Conservation (phyloP, 306 rosid genomes). For the apple (Malus domestica) region DNA sequence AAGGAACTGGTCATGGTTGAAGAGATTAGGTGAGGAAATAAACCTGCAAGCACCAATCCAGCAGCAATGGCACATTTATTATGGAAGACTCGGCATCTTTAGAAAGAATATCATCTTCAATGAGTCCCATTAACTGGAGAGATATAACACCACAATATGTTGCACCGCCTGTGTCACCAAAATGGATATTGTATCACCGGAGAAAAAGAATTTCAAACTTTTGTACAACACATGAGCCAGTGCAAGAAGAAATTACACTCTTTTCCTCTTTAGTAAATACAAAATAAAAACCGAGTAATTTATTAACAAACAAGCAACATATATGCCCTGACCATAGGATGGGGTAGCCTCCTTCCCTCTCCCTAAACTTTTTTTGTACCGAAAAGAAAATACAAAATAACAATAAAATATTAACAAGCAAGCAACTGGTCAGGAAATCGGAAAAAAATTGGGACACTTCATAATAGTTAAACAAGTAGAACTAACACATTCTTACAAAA, state of each 20-base stretch:
- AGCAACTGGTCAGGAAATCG: not conserved
- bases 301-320: not conserved
- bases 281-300: not conserved
- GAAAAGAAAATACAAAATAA: not conserved
- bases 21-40: slow-evolving; percentile 9
- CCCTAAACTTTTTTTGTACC: too few species aligned
- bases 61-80: slow-evolving; percentile 58
- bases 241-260: not conserved
- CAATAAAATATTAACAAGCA: not conserved
- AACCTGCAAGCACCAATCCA: slow-evolving; percentile 91
- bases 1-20: not conserved
- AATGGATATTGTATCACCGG: slow-evolving; percentile 28
- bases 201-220: slow-evolving; percentile 17
- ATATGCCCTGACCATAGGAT: too few species aligned
- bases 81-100: slow-evolving; percentile 34
- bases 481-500: not conserved
- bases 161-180: slow-evolving; percentile 89
- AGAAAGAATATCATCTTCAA: slow-evolving; percentile 66
- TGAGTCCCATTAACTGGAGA: slow-evolving; percentile 78
- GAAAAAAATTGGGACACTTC: not conserved
- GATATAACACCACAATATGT: slow-evolving; percentile 85
- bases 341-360: too few species aligned
- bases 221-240: not conserved
- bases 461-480: not conserved
- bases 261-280: not conserved